phyloP scores from a whole-genome alignment of 768 basidiomycete species.

The Lentinula guzmanii region DNA sequence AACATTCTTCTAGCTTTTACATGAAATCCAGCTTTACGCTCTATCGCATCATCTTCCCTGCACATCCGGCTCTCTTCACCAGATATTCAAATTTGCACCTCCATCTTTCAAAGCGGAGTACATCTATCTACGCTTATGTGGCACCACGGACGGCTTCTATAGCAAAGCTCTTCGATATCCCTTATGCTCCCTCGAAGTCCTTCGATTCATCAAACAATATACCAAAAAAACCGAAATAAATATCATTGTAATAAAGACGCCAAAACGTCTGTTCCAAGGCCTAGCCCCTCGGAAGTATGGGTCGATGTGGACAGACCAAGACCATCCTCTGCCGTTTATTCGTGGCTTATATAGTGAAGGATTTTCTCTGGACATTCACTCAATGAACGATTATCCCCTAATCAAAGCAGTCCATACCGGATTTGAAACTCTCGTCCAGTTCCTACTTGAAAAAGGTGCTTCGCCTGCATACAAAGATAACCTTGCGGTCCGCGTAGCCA shows the following conservation, averaged over 20 bases:
- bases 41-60: slow-evolving; percentile 59
- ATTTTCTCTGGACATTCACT: slow-evolving; percentile 46
- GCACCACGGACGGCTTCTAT: slow-evolving; percentile 21
- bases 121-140: slow-evolving; percentile 33
- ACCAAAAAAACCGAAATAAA: slow-evolving; percentile 24
- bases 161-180: slow-evolving; percentile 56
- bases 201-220: slow-evolving; percentile 34
- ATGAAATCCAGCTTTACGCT: slow-evolving; percentile 70
- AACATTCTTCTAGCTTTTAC: slow-evolving; percentile 54
- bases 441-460: slow-evolving; percentile 69
- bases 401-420: slow-evolving; percentile 67
- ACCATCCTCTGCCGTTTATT: slow-evolving; percentile 61
- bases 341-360: slow-evolving; percentile 44
- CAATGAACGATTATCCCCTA: slow-evolving; percentile 78
- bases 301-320: slow-evolving; percentile 36
- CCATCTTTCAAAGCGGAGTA: slow-evolving; percentile 61
- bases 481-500: slow-evolving; percentile 72
- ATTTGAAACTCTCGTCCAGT: slow-evolving; percentile 58
- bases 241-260: slow-evolving; percentile 36
- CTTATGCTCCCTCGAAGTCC: slow-evolving; percentile 48
- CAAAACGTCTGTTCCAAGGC: slow-evolving; percentile 59
- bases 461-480: slow-evolving; percentile 56
- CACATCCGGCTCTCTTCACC: slow-evolving; percentile 45
- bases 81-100: slow-evolving; percentile 51
- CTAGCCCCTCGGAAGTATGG: slow-evolving; percentile 26